Percentiles rank a stretch among this genome's conserved stretches.
Conservation (phyloP, 129 eudicot species). For the Logfia minima region DNA sequence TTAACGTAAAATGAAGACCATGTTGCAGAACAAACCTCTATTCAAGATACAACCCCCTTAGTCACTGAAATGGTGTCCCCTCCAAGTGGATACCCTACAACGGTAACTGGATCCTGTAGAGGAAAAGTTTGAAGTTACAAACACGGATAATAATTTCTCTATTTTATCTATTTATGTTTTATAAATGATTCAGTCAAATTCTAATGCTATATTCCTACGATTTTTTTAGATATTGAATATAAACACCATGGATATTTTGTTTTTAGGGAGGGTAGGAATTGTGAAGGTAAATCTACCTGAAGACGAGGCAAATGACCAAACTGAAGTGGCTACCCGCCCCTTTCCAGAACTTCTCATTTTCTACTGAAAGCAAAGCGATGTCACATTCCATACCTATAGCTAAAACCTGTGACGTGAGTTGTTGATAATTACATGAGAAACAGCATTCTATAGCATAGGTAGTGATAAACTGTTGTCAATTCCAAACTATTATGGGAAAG, state of each 20-base stretch:
- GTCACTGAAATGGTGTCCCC: slow-evolving; percentile 99
- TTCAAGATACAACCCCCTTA: slow-evolving; percentile 96
- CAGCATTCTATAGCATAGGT: background rate
- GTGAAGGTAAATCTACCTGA: slow-evolving; percentile 59
- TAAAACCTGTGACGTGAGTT: slow-evolving; percentile 56
- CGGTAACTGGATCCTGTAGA: slow-evolving; percentile 88
- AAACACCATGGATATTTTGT: background rate
- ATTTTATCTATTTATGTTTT: background rate
- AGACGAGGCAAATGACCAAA: slow-evolving; percentile 85
- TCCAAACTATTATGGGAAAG: background rate
- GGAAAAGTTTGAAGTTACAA: slow-evolving; percentile 8
- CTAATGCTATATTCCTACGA: background rate
- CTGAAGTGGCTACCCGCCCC: slow-evolving; percentile 71
- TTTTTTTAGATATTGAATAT: slow-evolving; percentile 5
- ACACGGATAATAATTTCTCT: slow-evolving; percentile 12
- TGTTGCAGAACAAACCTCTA: slow-evolving; percentile 64
- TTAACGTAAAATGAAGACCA: slow-evolving; percentile 12
- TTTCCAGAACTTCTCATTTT: slow-evolving; percentile 84
- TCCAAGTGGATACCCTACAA: slow-evolving; percentile 99
- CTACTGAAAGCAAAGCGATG: slow-evolving; percentile 90
- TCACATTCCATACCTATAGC: slow-evolving; percentile 96
- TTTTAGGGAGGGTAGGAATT: slow-evolving; percentile 7
- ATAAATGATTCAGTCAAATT: background rate
- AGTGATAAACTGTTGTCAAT: background rate
- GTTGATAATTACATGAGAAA: slow-evolving; percentile 26